These are phyloP conservation scores for Brassica nigra DNA, from an alignment of 345 rosid genomes.

Conservation along the genomic window DNA sequence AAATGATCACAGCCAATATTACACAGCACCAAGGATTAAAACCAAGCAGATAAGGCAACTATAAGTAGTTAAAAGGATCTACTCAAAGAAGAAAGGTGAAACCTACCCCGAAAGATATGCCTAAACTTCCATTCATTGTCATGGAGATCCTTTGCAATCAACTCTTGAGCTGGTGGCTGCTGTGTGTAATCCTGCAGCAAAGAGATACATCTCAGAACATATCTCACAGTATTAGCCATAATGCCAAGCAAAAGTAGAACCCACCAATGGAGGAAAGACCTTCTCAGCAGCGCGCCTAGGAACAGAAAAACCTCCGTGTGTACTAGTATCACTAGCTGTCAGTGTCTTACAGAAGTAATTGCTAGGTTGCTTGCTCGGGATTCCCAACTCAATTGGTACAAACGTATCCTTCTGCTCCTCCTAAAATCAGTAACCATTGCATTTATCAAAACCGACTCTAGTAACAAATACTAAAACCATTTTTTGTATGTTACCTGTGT, in stretches of 20 bases:
- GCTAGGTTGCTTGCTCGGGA: constrained; percentile 54
- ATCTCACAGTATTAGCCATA: neutral
- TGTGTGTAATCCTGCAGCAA: constrained; percentile 37
- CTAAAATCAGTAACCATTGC: constrained; percentile 32
- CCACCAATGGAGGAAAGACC: constrained; percentile 69
- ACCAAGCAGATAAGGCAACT: neutral
- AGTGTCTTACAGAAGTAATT: constrained; percentile 59
- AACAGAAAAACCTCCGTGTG: constrained; percentile 76
- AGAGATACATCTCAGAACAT: neutral
- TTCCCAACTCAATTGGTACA: constrained; percentile 53
- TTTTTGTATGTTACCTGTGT: constrained; percentile 36
- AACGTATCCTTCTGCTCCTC: constrained; percentile 55
- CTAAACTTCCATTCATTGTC: constrained; percentile 49
- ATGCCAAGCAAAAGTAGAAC: neutral
- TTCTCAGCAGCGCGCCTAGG: constrained; percentile 80
- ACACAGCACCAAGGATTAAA: neutral
- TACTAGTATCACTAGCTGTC: constrained; percentile 64
- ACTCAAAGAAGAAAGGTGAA: neutral
- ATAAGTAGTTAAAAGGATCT: neutral
- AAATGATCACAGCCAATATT: neutral
- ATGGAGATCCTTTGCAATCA: constrained; percentile 48
- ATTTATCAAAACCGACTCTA: neutral
- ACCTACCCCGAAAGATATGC: constrained; percentile 47
- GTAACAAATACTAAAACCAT: constrained; percentile 16
- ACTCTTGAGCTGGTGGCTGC: constrained; percentile 44